These are phyloP conservation scores for Spatholobus suberectus DNA, from an alignment of 306 rosid species.

Conservation along the genomic window DNA sequence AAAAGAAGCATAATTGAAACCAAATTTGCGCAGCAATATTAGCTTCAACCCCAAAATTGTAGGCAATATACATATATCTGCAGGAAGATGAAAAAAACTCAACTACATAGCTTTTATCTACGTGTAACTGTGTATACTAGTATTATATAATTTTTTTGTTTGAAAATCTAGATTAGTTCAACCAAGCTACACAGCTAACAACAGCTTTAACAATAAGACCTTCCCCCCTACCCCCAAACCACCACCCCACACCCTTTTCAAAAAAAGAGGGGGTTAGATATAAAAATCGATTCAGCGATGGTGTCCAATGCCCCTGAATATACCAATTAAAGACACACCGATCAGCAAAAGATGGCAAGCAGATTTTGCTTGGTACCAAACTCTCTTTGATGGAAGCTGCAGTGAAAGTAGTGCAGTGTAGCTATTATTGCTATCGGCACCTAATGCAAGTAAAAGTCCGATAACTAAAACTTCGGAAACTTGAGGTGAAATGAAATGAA, in stretches of 20 bases:
- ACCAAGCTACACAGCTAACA: not conserved
- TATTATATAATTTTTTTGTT: not conserved
- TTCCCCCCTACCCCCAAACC: too few species aligned
- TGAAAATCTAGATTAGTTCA: not conserved
- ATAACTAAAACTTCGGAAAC: not conserved
- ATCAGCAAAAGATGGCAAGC: not conserved
- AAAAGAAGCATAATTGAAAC: not conserved
- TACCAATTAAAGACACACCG: not conserved
- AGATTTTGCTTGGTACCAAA: not conserved
- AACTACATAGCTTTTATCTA: not conserved
- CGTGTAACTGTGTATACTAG: not conserved
- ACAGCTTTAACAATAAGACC: not conserved
- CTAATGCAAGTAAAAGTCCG: not conserved
- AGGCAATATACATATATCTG: not conserved
- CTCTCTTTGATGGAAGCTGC: not conserved
- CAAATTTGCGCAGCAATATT: not conserved
- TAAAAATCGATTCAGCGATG: not conserved
- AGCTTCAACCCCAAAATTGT: not conserved
- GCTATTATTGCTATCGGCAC: not conserved
- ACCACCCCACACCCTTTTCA: too few species aligned
- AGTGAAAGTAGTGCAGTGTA: not conserved
- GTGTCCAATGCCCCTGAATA: not conserved
- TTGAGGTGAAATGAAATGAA: not conserved
- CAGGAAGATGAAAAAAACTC: not conserved
- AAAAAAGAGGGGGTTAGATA: not conserved